Evolutionary conservation across 1,284 basidiomycete species (phyloP), one percentile per base, ranked within the genome.

Genomic region (Ganoderma lucidum): DNA sequence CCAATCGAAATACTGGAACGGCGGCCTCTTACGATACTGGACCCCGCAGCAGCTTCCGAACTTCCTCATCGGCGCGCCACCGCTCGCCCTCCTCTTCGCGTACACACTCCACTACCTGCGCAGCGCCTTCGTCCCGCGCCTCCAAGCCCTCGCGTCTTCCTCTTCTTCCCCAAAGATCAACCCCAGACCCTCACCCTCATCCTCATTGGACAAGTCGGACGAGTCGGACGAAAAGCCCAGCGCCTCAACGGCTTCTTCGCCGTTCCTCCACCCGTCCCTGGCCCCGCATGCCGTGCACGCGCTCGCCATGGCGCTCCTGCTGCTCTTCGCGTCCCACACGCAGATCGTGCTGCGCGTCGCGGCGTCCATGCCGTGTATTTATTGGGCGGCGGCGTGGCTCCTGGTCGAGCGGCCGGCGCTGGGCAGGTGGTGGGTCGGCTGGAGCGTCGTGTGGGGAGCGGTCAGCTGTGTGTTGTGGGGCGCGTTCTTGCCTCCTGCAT

Each of bases 401-500:
- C 76, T 92, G 42, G 73, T 89, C 28, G 81, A 84, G 70, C 76
- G 82, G 51, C 84, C 84, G 5, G 72, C 69, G n/a, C 80, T 79
- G 76, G 89, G 88, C 3, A 80, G 74, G 69, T 78, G 77, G 62
- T 95, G 93, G 89, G 80, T 95, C 6, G 78, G 78, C 9, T 98
- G 96, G 91, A 90, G 89, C 61, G 78, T 92, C 0, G 72, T 93
- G 0, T 98, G 96, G 95, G 90, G 92, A 2, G 79, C 84, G 0
- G 77, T 91, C 5, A 91, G 90, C 5, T 80, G 92, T n/a, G 86
- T 96, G 6, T 83, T 97, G 2, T 98, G 96, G 95, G 87, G 86
- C 1, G 88, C 89, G 1, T 97, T 97, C 78, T 87, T 97, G 59
- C 97, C 97, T 0, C 97, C 97, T 17, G 97, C 97, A 0, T 98